Evolutionary conservation across 305 asterid genomes (phyloP).

Genomic region (Ilex paraguariensis): DNA sequence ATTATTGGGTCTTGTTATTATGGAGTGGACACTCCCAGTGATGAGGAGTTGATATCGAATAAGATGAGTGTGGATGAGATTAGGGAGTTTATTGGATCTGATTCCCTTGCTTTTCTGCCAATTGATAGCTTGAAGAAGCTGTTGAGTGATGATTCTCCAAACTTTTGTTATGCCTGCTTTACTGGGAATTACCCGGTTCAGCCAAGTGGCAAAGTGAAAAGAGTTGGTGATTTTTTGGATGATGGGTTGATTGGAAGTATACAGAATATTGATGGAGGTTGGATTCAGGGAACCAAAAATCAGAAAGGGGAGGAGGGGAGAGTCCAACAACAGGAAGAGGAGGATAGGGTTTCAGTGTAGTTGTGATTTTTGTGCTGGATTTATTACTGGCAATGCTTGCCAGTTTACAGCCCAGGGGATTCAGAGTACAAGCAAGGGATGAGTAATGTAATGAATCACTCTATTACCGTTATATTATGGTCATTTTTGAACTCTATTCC

Average conservation of each 20-base stretch:
- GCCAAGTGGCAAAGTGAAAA: constrained; percentile 64
- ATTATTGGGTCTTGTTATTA: constrained; percentile 46
- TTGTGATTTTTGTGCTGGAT: too few relatives aligned
- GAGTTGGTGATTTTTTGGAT: constrained; percentile 64
- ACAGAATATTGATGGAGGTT: constrained; percentile 67
- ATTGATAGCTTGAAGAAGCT: constrained; percentile 30
- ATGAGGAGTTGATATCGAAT: constrained; percentile 66
- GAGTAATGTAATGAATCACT: too few relatives aligned
- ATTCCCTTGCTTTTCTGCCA: constrained; percentile 41
- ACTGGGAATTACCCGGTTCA: constrained; percentile 64
- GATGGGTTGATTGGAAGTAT: constrained; percentile 70
- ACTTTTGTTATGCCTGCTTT: constrained; percentile 42
- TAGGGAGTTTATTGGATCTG: constrained; percentile 61
- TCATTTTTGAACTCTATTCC: too few relatives aligned
- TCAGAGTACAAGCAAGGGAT: too few relatives aligned
- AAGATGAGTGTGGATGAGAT: constrained; percentile 70
- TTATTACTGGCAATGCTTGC: too few relatives aligned
- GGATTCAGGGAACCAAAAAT: constrained; percentile 40
- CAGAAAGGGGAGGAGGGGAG: background rate
- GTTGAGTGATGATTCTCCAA: constrained; percentile 24
- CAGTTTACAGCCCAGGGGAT: too few relatives aligned
- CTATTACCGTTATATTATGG: too few relatives aligned
- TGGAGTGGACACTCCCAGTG: constrained; percentile 47
- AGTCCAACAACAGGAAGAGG: too few relatives aligned
- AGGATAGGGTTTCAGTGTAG: too few relatives aligned